Percentiles rank a stretch among this genome's conserved stretches.
phyloP scores from a whole-genome alignment of 1,139 yeast species.

The Ogataea hybrid region DNA sequence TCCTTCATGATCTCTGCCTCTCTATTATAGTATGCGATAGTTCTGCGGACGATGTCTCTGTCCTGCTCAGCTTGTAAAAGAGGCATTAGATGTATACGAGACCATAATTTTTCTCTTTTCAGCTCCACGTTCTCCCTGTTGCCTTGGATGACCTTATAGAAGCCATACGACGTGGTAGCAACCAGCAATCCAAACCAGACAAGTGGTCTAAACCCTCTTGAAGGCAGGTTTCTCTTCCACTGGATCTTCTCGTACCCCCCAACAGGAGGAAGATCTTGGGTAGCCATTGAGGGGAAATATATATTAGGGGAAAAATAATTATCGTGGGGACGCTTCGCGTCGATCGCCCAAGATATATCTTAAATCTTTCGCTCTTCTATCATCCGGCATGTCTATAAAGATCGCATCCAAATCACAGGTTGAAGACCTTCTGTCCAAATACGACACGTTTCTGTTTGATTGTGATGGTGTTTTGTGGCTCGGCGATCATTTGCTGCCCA shows the following conservation, averaged over 20 bases:
- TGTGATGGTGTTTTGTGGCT: constrained; percentile 96
- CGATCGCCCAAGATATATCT: constrained; percentile 6
- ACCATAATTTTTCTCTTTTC: constrained; percentile 74
- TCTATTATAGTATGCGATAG: constrained; percentile 62
- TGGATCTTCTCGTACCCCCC: constrained; percentile 87
- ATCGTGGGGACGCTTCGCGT: constrained; percentile 2
- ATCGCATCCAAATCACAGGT: constrained; percentile 48
- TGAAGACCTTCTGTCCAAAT: constrained; percentile 52
- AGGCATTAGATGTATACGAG: constrained; percentile 72
- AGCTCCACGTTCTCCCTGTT: constrained; percentile 77
- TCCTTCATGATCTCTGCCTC: constrained; percentile 64
- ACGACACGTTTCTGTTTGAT: constrained; percentile 85
- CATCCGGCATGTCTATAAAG: constrained; percentile 33
- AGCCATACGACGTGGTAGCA: constrained; percentile 69
- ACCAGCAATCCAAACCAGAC: constrained; percentile 65
- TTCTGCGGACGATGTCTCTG: constrained; percentile 74
- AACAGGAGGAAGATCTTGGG: constrained; percentile 83
- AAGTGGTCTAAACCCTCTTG: constrained; percentile 80
- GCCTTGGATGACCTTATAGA: constrained; percentile 64
- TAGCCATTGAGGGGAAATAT: constrained; percentile 18
- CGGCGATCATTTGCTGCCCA: constrained; percentile 71
- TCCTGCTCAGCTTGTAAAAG: constrained; percentile 80
- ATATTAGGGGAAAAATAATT: background rate
- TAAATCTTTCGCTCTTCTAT: constrained; percentile 4
- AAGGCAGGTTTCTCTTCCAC: constrained; percentile 85